Evolutionary conservation across 345 rosid genomes (phyloP).

Genomic region (Salix dunnii): DNA sequence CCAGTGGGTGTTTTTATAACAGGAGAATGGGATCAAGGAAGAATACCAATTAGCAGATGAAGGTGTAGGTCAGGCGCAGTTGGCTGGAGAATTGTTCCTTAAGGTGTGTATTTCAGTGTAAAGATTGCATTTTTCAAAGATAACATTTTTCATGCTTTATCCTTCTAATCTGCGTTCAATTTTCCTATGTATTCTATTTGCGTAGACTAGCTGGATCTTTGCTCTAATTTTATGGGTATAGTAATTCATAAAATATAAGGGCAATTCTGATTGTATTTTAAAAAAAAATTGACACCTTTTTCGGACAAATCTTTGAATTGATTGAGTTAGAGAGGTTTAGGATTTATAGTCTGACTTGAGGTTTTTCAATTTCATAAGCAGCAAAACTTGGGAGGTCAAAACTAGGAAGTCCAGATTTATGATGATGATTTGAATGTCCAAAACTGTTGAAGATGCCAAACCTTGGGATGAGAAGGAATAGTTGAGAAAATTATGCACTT

Average conservation of each 20-base stretch:
- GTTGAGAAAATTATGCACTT: neutral
- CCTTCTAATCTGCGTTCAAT: neutral
- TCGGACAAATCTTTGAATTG: neutral
- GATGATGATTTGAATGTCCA: neutral
- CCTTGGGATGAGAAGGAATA: neutral
- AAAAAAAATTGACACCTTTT: neutral
- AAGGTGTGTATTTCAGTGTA: conserved; percentile 36
- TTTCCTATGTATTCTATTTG: neutral
- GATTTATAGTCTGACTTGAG: neutral
- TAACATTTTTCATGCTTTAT: neutral
- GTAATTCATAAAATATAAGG: neutral
- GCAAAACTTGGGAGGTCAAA: neutral
- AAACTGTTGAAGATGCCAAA: neutral
- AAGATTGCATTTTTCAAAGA: neutral
- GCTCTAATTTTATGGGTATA: neutral
- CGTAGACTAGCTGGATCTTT: neutral
- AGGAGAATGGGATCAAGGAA: conserved; percentile 72
- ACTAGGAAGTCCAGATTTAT: neutral
- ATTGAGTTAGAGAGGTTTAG: neutral
- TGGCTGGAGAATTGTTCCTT: conserved; percentile 69
- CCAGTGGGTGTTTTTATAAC: neutral
- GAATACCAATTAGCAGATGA: conserved; percentile 69
- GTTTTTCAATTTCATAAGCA: neutral
- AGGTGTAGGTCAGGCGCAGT: conserved; percentile 67
- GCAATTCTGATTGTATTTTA: neutral